Conservation (phyloP, 768 basidiomycete species). For the Suillus ampliporus region DNA sequence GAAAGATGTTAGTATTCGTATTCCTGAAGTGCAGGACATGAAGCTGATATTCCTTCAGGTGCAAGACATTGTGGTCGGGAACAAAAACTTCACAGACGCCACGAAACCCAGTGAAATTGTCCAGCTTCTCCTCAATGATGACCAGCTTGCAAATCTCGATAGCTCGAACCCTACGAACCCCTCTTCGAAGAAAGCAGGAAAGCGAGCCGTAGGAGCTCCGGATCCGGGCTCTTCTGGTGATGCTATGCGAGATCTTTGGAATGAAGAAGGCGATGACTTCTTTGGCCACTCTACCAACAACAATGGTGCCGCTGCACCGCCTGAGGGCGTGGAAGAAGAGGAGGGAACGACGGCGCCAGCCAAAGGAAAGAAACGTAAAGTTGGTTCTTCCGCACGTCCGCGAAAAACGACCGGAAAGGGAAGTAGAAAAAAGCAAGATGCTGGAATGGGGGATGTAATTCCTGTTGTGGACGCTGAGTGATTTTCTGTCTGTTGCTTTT, state of each 20-base stretch:
- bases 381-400: constrained; percentile 26
- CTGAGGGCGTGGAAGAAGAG: constrained; percentile 39
- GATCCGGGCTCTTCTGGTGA: constrained; percentile 42
- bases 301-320: constrained; percentile 16
- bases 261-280: constrained; percentile 87
- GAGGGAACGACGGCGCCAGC: constrained; percentile 26
- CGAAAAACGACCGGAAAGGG: constrained; percentile 40
- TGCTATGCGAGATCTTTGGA: constrained; percentile 72
- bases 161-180: constrained; percentile 46
- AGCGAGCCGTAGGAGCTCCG: constrained; percentile 39
- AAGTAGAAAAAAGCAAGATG: constrained; percentile 37
- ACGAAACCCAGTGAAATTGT: constrained; percentile 97
- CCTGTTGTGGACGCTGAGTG: constrained; percentile 34
- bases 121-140: constrained; percentile 91
- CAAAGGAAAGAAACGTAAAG: constrained; percentile 42
- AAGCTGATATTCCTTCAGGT: constrained; percentile 56
- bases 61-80: constrained; percentile 99
- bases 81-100: constrained; percentile 92
- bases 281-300: constrained; percentile 62
- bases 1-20: constrained; percentile 75
- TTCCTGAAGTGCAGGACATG: neutral
- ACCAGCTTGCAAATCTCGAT: constrained; percentile 81
- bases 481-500: constrained; percentile 21
- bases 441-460: constrained; percentile 25
- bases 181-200: constrained; percentile 41